Conservation (phyloP, 1,139 yeast species). For the Pichia sp. region DNA sequence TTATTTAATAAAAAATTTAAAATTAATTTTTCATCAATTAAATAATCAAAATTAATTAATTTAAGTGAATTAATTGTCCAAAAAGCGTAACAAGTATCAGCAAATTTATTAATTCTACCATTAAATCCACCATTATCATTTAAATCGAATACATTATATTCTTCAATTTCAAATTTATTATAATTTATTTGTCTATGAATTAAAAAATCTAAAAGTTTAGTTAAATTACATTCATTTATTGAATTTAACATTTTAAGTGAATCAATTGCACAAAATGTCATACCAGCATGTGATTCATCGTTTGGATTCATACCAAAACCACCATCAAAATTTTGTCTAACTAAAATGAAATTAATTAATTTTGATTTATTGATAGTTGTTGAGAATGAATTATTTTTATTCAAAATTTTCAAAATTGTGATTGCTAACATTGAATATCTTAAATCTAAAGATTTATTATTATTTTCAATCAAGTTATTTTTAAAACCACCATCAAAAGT, state of each 20-base stretch:
- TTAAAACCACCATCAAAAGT: conserved; percentile 46
- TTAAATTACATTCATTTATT: background rate
- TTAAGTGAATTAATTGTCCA: conserved; percentile 69
- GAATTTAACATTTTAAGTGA: conserved; percentile 42
- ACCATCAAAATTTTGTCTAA: conserved; percentile 51
- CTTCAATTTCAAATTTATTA: conserved; percentile 21
- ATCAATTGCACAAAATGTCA: conserved; percentile 79
- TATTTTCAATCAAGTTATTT: conserved; percentile 44
- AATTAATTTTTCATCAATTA: conserved; percentile 36
- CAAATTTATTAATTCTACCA: conserved; percentile 78
- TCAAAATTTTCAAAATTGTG: conserved; percentile 48
- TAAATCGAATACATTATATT: conserved; percentile 33
- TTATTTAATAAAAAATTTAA: conserved; percentile 42
- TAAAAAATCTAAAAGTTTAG: conserved; percentile 47
- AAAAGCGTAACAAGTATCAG: conserved; percentile 89
- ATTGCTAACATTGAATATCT: conserved; percentile 72
- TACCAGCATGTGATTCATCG: conserved; percentile 80
- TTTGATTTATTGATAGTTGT: conserved; percentile 38
- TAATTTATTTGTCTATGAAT: conserved; percentile 54
- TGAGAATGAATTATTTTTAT: conserved; percentile 18
- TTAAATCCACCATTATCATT: conserved; percentile 74
- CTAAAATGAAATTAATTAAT: conserved; percentile 37
- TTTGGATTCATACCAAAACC: conserved; percentile 48
- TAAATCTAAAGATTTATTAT: conserved; percentile 52
- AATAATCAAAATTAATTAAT: conserved; percentile 31